phyloP scores from a whole-genome alignment of 2,329 filamentous ascomycete species.

The Cercospora canescens region DNA sequence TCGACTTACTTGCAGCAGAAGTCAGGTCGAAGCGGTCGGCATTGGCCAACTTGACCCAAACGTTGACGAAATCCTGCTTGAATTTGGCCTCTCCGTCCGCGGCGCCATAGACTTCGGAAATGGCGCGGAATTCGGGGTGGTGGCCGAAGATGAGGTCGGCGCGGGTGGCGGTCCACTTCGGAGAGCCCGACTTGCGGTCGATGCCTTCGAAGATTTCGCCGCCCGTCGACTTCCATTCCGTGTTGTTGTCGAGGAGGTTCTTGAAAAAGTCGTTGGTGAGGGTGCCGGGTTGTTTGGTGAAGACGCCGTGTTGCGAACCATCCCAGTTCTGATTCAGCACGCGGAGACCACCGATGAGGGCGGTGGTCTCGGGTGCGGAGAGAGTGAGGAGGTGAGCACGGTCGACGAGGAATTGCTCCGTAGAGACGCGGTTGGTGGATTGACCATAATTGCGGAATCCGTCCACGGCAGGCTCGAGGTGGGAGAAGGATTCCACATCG shows the following conservation, averaged over 20 bases:
- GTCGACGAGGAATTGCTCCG: constrained; percentile 72
- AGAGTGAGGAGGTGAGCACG: constrained; percentile 69
- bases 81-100: constrained; percentile 64
- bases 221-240: constrained; percentile 61
- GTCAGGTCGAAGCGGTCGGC: constrained; percentile 66
- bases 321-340: constrained; percentile 70
- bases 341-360: constrained; percentile 71
- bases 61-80: constrained; percentile 68
- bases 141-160: constrained; percentile 70
- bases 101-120: constrained; percentile 69
- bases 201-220: constrained; percentile 62
- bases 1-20: constrained; percentile 19
- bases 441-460: constrained; percentile 79
- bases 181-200: constrained; percentile 64
- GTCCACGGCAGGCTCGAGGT: constrained; percentile 70
- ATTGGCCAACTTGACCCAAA: constrained; percentile 75
- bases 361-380: constrained; percentile 69
- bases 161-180: constrained; percentile 70
- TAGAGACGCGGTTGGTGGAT: constrained; percentile 59
- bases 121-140: constrained; percentile 71
- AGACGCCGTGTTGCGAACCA: constrained; percentile 64
- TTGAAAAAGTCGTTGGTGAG: constrained; percentile 82
- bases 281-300: constrained; percentile 67
- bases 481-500: constrained; percentile 62
- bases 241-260: constrained; percentile 70